These are phyloP conservation scores for Lasiodiplodia sp. DNA, from an alignment of 2,329 filamentous ascomycete genomes.

Conservation along the genomic window DNA sequence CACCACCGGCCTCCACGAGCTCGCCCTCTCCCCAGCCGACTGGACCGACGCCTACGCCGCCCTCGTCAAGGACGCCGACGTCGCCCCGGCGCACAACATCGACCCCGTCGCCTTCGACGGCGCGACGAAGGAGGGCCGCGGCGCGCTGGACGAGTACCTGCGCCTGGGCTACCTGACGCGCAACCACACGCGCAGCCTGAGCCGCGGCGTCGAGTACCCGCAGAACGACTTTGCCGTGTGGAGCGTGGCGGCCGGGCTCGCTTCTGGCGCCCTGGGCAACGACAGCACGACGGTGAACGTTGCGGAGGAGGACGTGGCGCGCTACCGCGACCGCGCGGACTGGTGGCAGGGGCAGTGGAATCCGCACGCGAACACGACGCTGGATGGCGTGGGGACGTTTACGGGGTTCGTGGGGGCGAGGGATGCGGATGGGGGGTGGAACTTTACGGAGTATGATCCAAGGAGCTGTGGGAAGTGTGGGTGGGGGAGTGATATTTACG, in stretches of 20 bases:
- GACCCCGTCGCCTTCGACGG: constrained; percentile 40
- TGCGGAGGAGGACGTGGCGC: constrained; percentile 23
- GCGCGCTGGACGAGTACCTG: constrained; percentile 54
- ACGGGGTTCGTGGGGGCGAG: constrained; percentile 41
- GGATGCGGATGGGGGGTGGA: constrained; percentile 38
- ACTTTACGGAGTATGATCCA: constrained; percentile 49
- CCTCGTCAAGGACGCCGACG: constrained; percentile 43
- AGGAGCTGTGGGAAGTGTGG: constrained; percentile 52
- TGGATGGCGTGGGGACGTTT: constrained; percentile 43
- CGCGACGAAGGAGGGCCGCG: constrained; percentile 52
- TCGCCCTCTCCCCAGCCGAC: constrained; percentile 34
- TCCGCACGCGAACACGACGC: constrained; percentile 37
- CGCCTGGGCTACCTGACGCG: constrained; percentile 51
- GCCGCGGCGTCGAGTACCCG: constrained; percentile 46
- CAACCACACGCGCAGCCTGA: constrained; percentile 44
- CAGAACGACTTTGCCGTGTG: constrained; percentile 61
- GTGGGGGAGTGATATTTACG: constrained; percentile 52
- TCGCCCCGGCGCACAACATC: constrained; percentile 38
- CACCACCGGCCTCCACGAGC: constrained; percentile 40
- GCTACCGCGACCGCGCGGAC: constrained; percentile 48
- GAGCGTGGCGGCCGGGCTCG: constrained; percentile 47
- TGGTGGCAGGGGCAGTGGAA: constrained; percentile 55
- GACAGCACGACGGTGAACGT: background rate
- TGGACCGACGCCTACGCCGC: constrained; percentile 41
- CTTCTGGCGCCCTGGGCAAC: background rate